These are phyloP conservation scores for Mortierella sp. DNA, from an alignment of 371 early-diverging fungal genomes.

Conservation along the genomic window DNA sequence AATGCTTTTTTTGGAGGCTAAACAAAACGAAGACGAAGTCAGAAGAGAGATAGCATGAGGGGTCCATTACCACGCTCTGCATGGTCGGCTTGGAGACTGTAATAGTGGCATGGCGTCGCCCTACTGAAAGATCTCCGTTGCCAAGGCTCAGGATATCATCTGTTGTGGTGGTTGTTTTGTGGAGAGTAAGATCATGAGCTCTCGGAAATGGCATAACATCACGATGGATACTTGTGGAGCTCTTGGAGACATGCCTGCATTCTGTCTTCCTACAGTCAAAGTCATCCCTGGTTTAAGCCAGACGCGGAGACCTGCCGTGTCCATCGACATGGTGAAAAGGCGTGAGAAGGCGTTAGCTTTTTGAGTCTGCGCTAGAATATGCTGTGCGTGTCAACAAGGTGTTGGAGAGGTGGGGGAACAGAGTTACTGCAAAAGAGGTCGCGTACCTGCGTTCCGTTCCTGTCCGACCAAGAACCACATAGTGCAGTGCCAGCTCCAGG, in stretches of 20 bases:
- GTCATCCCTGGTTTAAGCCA: conserved; percentile 49
- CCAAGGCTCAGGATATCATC: conserved; percentile 27
- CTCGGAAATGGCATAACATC: not conserved
- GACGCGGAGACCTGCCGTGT: conserved; percentile 23
- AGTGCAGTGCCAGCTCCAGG: not conserved
- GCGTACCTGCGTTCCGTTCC: conserved; percentile 31
- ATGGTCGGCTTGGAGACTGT: conserved; percentile 26
- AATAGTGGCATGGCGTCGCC: conserved; percentile 34
- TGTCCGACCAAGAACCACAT: conserved; percentile 51
- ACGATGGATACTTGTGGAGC: not conserved
- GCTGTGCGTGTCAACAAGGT: too few species aligned
- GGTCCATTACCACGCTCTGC: conserved; percentile 28
- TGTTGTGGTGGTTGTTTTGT: conserved; percentile 1
- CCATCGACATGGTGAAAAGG: too few species aligned
- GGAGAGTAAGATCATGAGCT: too few species aligned
- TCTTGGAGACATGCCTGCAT: conserved; percentile 7
- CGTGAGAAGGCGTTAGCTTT: too few species aligned
- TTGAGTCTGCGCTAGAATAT: not conserved
- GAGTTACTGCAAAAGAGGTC: too few species aligned
- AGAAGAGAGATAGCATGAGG: not conserved
- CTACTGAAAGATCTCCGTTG: conserved; percentile 26
- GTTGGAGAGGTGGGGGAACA: too few species aligned
- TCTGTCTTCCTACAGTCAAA: conserved; percentile 33
- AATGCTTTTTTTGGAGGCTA: not conserved
- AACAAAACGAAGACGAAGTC: not conserved